phyloP scores from a whole-genome alignment of 495 filamentous ascomycete species.

The Astrothelium macrocarpum region DNA sequence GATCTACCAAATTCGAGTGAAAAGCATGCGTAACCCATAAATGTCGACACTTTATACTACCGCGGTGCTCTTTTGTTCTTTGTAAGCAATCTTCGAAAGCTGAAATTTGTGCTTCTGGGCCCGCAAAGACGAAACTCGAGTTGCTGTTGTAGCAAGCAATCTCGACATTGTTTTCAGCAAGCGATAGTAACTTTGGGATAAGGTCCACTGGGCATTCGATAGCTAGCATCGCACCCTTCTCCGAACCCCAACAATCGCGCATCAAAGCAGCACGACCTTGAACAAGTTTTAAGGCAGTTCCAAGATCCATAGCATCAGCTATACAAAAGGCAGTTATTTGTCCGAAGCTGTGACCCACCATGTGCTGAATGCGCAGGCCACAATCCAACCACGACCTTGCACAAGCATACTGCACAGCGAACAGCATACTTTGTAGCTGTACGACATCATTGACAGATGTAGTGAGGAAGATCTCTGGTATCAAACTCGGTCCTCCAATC shows the following conservation, averaged over 20 bases:
- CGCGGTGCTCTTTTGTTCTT: background rate
- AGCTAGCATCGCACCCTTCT: slow-evolving; percentile 40
- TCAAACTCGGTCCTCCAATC: background rate
- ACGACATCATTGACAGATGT: slow-evolving; percentile 34
- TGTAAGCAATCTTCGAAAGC: background rate
- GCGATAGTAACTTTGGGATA: background rate
- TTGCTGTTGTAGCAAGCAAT: background rate
- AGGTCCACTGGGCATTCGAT: slow-evolving; percentile 23
- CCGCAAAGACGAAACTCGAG: background rate
- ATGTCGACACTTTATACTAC: background rate
- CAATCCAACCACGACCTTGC: slow-evolving; percentile 43
- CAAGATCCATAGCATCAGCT: slow-evolving; percentile 29
- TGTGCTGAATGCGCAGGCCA: slow-evolving; percentile 30
- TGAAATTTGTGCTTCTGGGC: background rate
- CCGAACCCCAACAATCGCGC: slow-evolving; percentile 29
- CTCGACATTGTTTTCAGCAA: background rate
- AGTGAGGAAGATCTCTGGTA: slow-evolving; percentile 41
- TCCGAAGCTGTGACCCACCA: slow-evolving; percentile 49
- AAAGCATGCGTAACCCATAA: background rate
- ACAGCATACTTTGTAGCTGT: slow-evolving; percentile 37
- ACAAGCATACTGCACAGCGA: slow-evolving; percentile 41
- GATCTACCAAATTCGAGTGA: background rate
- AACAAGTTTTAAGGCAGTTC: slow-evolving; percentile 36
- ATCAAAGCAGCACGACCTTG: slow-evolving; percentile 35
- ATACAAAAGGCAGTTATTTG: slow-evolving; percentile 43